Percentiles rank a stretch among this genome's conserved stretches.
These are phyloP conservation scores for Yamadazyma jaroonii DNA, from an alignment of 1,139 yeast genomes.

Conservation along the genomic window DNA sequence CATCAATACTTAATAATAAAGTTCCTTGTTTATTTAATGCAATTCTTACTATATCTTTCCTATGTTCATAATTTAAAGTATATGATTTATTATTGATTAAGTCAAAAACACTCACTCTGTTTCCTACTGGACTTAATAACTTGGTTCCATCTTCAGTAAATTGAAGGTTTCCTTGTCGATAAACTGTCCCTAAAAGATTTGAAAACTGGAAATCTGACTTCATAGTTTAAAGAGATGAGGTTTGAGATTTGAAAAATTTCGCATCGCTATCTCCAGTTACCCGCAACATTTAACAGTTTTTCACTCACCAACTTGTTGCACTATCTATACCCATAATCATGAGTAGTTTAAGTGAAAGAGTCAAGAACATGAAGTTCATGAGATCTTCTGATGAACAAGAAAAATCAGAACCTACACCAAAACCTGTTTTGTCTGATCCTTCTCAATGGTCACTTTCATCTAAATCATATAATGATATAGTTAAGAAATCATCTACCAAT, in stretches of 20 bases:
- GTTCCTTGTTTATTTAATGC: conserved; percentile 85
- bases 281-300: not conserved
- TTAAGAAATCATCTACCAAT: conserved; percentile 19
- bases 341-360: conserved; percentile 57
- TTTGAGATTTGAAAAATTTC: conserved; percentile 9
- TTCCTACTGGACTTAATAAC: conserved; percentile 90
- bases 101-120: conserved; percentile 87
- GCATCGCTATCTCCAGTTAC: conserved; percentile 1
- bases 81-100: conserved; percentile 78
- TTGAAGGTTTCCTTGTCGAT: conserved; percentile 85
- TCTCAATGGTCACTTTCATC: conserved; percentile 61
- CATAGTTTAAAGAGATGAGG: conserved; percentile 24
- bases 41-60: conserved; percentile 75
- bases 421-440: conserved; percentile 27
- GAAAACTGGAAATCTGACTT: conserved; percentile 62
- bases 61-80: conserved; percentile 90
- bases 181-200: conserved; percentile 90
- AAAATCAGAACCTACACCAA: conserved; percentile 28
- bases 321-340: conserved; percentile 15
- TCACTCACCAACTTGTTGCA: not conserved
- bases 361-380: conserved; percentile 72
- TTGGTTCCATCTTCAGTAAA: conserved; percentile 85
- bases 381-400: conserved; percentile 16
- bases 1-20: conserved; percentile 79
- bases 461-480: conserved; percentile 20